Evolutionary conservation across 2,329 filamentous ascomycete species (phyloP), one percentile per base, ranked within the genome.

Genomic region (Alternaria tenuissima): DNA sequence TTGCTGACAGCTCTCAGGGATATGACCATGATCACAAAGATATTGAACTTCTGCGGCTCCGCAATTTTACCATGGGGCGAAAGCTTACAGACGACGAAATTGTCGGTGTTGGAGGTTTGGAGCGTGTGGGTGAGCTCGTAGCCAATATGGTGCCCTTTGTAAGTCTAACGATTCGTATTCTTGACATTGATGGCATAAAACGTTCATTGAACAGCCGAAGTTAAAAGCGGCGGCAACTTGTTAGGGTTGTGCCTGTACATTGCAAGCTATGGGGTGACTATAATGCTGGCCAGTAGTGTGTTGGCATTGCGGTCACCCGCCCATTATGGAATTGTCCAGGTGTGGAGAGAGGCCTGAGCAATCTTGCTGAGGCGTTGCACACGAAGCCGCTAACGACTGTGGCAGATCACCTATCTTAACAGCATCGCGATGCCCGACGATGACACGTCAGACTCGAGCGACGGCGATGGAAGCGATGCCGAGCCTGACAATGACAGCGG

Each of bases 11-110:
- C 66, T 18, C 20, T 56, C 73, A 94, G 90, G 92, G 91, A 47
- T 96, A 91, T 74, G 82, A 87, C 44, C 84, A 86, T 20, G 88
- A 91, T 59, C 91, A 97, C 74, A 82, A 86, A 42, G 91, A 97
- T 68, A 93, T 97, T 71, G 88, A 89, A 56, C 84, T 97, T 53
- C 83, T 97, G 56, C 91, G 93, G 69, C 83, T 97, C 72, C 86
- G 89, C 62, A 95, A 89, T 76, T 97, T 91, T 76, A 94, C 91
- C 0, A 79, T 96, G 22, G 85, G 87, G 38, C 88, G 84, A 60
- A 87, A 88, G 73, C 79, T 97, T 36, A 76, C 84, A 12, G 92
- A 89, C 69, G 78, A 83, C 9, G 82, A 91, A 48, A 83, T 96
- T 20, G 82, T 88, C 36, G 83, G 84, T 46, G 80, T 86, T 47